Conservation (phyloP, 2,329 filamentous ascomycete species). For the Neonectria coccinea region DNA sequence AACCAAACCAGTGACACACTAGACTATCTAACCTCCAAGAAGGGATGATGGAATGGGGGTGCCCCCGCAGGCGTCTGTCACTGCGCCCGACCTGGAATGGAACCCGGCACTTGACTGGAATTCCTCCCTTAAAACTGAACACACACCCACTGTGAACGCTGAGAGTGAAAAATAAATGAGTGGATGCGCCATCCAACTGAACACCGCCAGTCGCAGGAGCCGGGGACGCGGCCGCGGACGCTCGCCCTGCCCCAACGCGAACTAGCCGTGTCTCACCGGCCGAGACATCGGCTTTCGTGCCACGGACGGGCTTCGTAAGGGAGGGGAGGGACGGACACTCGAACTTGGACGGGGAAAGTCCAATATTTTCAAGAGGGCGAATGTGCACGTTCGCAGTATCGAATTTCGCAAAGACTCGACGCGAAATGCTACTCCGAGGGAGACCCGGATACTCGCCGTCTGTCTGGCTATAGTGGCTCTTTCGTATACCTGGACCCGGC, state of each 20-base stretch:
- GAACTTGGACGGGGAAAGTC: neutral
- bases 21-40: no score
- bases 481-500: neutral
- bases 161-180: no score
- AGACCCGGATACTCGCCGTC: neutral
- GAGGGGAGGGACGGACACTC: neutral
- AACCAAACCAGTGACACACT: no score
- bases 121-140: neutral
- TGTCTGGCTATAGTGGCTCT: neutral
- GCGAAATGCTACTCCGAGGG: neutral
- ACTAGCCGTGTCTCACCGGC: neutral
- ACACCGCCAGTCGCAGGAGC: constrained; percentile 6
- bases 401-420: constrained; percentile 5
- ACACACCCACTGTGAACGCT: neutral
- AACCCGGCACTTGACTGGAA: neutral
- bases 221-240: neutral
- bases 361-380: neutral
- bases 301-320: neutral
- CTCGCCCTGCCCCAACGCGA: neutral
- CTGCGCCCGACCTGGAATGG: neutral
- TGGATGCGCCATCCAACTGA: neutral
- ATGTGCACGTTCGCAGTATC: constrained; percentile 3
- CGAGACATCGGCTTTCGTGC: constrained; percentile 11
- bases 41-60: no score
- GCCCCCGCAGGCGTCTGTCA: no score